A percentile compares a stretch with the other conserved stretches of the same genome.
Evolutionary conservation across 2,329 filamentous ascomycete genomes (phyloP).

Genomic region (Fusarium incarnatum): DNA sequence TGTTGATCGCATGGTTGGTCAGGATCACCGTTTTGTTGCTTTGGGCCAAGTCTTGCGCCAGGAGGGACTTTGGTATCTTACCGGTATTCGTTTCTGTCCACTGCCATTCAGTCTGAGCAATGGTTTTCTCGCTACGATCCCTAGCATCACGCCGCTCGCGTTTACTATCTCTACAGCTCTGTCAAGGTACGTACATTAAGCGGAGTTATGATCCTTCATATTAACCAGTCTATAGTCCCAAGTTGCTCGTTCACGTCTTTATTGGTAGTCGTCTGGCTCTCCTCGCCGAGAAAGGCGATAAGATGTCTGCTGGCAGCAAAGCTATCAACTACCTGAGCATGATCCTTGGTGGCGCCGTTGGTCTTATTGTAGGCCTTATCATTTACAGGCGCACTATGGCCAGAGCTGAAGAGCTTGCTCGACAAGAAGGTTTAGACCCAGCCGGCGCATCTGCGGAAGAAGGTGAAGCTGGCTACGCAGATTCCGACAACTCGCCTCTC

Average conservation of each 20-base stretch:
- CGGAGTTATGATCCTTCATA: not conserved
- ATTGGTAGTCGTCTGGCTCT: conserved; percentile 86
- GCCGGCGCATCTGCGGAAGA: conserved; percentile 47
- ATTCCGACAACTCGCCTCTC: conserved; percentile 56
- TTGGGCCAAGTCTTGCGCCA: conserved; percentile 88
- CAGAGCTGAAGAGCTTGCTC: conserved; percentile 68
- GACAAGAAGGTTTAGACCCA: conserved; percentile 53
- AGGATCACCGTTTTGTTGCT: conserved; percentile 88
- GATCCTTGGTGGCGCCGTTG: conserved; percentile 75
- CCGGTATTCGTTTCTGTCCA: conserved; percentile 92
- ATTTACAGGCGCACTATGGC: conserved; percentile 82
- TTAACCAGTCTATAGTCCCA: conserved; percentile 67
- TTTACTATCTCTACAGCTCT: conserved; percentile 87
- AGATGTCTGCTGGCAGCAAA: conserved; percentile 84
- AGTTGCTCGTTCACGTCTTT: conserved; percentile 91
- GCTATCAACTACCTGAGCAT: conserved; percentile 88
- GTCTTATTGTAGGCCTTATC: conserved; percentile 80
- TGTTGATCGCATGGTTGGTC: conserved; percentile 82
- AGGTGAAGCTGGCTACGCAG: conserved; percentile 56
- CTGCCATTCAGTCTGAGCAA: conserved; percentile 94
- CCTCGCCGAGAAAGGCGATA: conserved; percentile 83
- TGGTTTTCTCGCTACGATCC: conserved; percentile 92
- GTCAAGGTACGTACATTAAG: conserved; percentile 62
- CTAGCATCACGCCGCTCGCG: conserved; percentile 79
- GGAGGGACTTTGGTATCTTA: conserved; percentile 88